Evolutionary conservation across 2,329 filamentous ascomycete species (phyloP).

Genomic region (Monilinia fructigena): DNA sequence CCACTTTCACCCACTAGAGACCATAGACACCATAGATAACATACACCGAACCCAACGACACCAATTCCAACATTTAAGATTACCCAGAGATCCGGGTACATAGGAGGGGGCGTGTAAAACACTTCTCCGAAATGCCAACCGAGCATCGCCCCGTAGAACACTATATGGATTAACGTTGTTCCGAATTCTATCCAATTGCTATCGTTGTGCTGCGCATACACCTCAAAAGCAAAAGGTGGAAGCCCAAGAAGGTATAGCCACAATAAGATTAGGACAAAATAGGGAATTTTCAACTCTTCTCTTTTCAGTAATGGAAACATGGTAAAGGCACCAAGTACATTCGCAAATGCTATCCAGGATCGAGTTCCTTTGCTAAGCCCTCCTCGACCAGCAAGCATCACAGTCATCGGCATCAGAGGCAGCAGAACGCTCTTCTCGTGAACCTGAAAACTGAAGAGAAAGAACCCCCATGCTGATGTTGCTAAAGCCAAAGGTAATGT

Average conservation of each 20-base stretch:
- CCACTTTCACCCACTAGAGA: conserved; percentile 58
- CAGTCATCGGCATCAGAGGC: conserved; percentile 88
- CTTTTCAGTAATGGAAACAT: conserved; percentile 87
- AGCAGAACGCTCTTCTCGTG: conserved; percentile 97
- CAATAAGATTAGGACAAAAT: conserved; percentile 77
- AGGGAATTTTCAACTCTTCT: conserved; percentile 81
- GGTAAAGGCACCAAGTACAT: conserved; percentile 85
- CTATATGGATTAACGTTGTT: conserved; percentile 68
- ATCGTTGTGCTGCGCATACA: conserved; percentile 59
- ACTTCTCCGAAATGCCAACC: conserved; percentile 78
- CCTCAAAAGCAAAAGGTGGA: conserved; percentile 70
- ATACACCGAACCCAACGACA: conserved; percentile 78
- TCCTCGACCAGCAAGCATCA: conserved; percentile 75
- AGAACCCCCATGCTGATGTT: conserved; percentile 91
- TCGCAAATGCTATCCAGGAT: conserved; percentile 95
- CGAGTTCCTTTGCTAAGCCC: conserved; percentile 74
- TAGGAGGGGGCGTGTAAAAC: conserved; percentile 63
- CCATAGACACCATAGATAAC: conserved; percentile 89
- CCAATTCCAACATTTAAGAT: conserved; percentile 87
- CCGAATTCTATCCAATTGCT: conserved; percentile 51
- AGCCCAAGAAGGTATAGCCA: conserved; percentile 92
- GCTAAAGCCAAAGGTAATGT: conserved; percentile 79
- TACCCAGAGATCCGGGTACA: conserved; percentile 92
- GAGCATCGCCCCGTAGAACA: conserved; percentile 75
- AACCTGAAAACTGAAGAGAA: conserved; percentile 95